Evolutionary conservation across 352 stramenopile genomes (phyloP).

Genomic region (Globisporangium lucens): DNA sequence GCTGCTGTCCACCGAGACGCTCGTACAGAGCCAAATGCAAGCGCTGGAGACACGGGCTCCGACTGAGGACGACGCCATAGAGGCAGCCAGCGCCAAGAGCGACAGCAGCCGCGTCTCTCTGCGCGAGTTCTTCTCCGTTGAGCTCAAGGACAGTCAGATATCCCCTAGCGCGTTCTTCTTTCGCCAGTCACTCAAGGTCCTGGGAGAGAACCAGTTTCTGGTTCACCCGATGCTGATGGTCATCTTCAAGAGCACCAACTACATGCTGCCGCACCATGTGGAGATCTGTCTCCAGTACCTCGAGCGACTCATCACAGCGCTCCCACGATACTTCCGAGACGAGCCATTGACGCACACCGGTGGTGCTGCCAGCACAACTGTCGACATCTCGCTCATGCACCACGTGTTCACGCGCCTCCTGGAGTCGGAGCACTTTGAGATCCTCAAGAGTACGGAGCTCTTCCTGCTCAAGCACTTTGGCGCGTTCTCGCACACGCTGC

Average conservation of each 20-base stretch:
- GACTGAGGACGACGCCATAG: constrained; percentile 29
- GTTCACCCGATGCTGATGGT: constrained; percentile 60
- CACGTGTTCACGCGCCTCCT: constrained; percentile 62
- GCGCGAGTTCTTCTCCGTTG: constrained; percentile 41
- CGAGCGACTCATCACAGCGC: constrained; percentile 48
- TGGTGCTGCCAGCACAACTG: constrained; percentile 17
- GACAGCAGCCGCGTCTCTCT: not conserved
- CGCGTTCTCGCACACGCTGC: constrained; percentile 48
- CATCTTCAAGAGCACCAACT: constrained; percentile 64
- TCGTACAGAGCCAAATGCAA: constrained; percentile 42
- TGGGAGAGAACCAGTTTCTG: constrained; percentile 42
- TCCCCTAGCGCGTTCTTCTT: constrained; percentile 41
- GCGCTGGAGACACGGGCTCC: constrained; percentile 38
- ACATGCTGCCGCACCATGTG: constrained; percentile 69
- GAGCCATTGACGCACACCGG: constrained; percentile 14
- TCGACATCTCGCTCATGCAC: constrained; percentile 34
- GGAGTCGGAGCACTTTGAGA: constrained; percentile 69
- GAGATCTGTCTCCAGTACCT: constrained; percentile 64
- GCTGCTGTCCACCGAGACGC: constrained; percentile 33
- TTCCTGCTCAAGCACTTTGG: constrained; percentile 69
- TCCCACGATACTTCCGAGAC: constrained; percentile 60
- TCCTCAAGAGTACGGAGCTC: constrained; percentile 61
- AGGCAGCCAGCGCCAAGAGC: constrained; percentile 30
- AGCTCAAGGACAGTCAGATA: constrained; percentile 21
- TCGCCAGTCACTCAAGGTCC: constrained; percentile 53